A percentile compares a stretch with the other conserved stretches of the same genome.
phyloP scores from a whole-genome alignment of 208 protist species.

The Leishmania martiniquensis region DNA sequence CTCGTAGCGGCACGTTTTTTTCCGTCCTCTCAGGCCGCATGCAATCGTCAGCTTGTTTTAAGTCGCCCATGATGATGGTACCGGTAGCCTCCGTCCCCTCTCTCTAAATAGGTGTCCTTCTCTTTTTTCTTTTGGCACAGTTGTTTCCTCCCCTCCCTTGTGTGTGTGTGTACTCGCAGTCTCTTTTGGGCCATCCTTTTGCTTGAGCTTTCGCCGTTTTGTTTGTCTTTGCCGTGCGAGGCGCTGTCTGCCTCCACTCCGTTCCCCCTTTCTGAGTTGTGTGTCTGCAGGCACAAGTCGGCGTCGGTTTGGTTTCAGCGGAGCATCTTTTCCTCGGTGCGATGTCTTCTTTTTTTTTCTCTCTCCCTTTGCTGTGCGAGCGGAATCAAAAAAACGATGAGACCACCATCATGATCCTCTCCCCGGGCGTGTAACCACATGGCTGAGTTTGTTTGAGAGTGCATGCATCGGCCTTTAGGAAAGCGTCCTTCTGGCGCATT shows the following conservation, averaged over 20 bases:
- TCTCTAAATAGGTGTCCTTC: not conserved
- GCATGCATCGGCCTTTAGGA: not conserved
- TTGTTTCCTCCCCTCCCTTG: too few relatives aligned
- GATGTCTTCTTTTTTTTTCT: not conserved
- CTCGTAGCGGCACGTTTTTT: not conserved
- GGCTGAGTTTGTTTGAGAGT: not conserved
- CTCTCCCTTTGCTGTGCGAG: not conserved
- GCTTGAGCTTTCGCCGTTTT: not conserved
- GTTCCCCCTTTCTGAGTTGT: not conserved
- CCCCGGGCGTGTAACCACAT: not conserved
- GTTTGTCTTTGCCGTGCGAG: not conserved
- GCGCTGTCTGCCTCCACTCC: not conserved
- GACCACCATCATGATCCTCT: not conserved
- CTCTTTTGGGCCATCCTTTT: not conserved
- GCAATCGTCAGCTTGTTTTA: not conserved
- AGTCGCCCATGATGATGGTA: not conserved
- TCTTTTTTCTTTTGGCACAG: too few relatives aligned
- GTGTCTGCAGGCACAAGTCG: not conserved
- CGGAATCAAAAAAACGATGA: not conserved
- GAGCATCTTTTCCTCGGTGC: not conserved
- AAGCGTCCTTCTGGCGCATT: not conserved
- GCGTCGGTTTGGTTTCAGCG: not conserved
- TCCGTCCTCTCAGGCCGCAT: not conserved
- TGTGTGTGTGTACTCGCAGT: too few relatives aligned
- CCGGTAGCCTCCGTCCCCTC: not conserved